These are phyloP conservation scores for Taxillus chinensis DNA, from an alignment of 164 flowering plant genomes.

Conservation along the genomic window DNA sequence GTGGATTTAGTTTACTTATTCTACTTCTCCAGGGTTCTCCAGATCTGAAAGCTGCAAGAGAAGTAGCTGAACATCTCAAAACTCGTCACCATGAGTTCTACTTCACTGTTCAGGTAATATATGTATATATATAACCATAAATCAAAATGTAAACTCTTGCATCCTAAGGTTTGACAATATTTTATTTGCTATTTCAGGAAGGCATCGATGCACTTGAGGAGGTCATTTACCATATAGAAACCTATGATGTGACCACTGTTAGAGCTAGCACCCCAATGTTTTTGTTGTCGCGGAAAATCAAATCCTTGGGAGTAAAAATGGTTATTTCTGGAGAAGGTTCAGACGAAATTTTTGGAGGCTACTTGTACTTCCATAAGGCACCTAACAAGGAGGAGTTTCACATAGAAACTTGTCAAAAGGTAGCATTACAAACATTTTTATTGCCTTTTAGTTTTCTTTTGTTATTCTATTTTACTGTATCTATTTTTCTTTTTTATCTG, in stretches of 20 bases:
- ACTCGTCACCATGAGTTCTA: constrained; percentile 89
- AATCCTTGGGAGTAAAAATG: constrained; percentile 93
- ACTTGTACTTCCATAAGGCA: constrained; percentile 90
- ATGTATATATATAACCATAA: no score
- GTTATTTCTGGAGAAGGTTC: constrained; percentile 96
- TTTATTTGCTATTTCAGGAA: constrained; percentile 41
- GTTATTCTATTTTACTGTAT: not conserved
- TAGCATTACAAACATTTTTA: constrained; percentile 11
- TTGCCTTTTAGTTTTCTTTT: not conserved
- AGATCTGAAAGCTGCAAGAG: constrained; percentile 84
- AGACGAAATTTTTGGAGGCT: constrained; percentile 92
- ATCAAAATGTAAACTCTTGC: no score
- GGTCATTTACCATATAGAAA: constrained; percentile 88
- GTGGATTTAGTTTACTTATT: not conserved
- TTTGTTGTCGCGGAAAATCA: constrained; percentile 93
- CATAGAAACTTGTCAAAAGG: constrained; percentile 81
- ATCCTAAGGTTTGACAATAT: not conserved
- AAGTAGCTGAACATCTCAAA: constrained; percentile 81
- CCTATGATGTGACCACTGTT: constrained; percentile 93
- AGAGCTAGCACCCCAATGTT: constrained; percentile 99
- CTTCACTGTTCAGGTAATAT: constrained; percentile 81
- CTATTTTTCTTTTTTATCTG: not conserved
- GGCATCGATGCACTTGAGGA: constrained; percentile 94
- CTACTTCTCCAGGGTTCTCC: constrained; percentile 71
- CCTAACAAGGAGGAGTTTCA: constrained; percentile 91